phyloP scores from a whole-genome alignment of 768 basidiomycete genomes.

The Phlegmacium glaucopus region DNA sequence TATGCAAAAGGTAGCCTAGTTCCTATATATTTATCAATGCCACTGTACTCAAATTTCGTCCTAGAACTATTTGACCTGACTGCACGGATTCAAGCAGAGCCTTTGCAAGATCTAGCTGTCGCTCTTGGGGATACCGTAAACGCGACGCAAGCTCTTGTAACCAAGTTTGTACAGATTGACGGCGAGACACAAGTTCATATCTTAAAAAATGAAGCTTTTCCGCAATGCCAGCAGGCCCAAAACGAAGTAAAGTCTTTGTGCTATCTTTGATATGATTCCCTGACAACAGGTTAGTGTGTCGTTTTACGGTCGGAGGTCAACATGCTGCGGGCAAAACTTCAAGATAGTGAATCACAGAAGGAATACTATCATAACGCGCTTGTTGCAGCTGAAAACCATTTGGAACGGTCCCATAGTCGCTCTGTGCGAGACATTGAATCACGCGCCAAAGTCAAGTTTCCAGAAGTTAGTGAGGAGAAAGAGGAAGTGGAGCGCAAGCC shows the following conservation, averaged over 20 bases:
- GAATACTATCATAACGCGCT: conserved; percentile 51
- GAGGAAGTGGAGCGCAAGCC: conserved; percentile 49
- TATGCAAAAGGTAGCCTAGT: conserved; percentile 35
- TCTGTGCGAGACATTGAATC: conserved; percentile 47
- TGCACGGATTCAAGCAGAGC: conserved; percentile 34
- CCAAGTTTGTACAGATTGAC: conserved; percentile 48
- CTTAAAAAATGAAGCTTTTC: conserved; percentile 36
- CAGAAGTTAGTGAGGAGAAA: conserved; percentile 31
- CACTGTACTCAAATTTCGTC: conserved; percentile 4
- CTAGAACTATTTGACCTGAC: conserved; percentile 48
- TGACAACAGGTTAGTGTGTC: conserved; percentile 40
- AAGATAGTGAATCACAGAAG: conserved; percentile 46
- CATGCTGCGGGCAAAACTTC: conserved; percentile 43
- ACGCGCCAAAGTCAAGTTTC: conserved; percentile 23
- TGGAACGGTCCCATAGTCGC: conserved; percentile 57
- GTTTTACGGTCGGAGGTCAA: conserved; percentile 58
- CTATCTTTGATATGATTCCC: neutral
- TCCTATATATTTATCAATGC: conserved; percentile 6
- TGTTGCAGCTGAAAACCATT: conserved; percentile 52
- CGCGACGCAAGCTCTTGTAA: conserved; percentile 58
- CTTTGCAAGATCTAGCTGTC: conserved; percentile 33
- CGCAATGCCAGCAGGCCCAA: conserved; percentile 49
- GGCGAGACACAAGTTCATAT: conserved; percentile 29
- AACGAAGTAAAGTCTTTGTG: conserved; percentile 50
- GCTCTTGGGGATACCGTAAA: conserved; percentile 53